These are phyloP conservation scores for Suillus alpinus DNA, from an alignment of 768 basidiomycete species.

Conservation along the genomic window DNA sequence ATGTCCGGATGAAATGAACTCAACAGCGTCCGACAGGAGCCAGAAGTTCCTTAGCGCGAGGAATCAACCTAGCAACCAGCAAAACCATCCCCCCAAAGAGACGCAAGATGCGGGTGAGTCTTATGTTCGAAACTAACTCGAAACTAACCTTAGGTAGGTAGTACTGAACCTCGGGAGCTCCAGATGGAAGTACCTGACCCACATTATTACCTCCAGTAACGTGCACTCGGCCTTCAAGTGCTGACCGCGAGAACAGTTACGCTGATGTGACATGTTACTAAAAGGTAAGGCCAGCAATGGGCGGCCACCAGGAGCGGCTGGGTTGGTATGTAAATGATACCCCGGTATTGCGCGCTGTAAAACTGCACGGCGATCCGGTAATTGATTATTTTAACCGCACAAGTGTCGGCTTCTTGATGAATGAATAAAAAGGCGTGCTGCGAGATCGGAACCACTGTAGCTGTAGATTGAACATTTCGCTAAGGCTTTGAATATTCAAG, in stretches of 20 bases:
- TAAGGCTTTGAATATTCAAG: too few species aligned
- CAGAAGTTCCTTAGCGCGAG: neutral
- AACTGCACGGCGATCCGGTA: neutral
- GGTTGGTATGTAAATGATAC: neutral
- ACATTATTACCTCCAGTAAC: neutral
- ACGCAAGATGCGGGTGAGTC: too few species aligned
- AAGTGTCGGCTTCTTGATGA: neutral
- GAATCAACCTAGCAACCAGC: neutral
- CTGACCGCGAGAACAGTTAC: neutral
- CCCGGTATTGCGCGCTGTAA: neutral
- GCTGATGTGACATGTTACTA: neutral
- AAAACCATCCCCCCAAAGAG: neutral
- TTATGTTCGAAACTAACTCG: neutral
- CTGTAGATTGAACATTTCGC: too few species aligned
- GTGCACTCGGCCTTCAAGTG: neutral
- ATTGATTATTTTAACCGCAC: neutral
- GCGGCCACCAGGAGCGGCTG: neutral
- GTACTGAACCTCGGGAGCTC: neutral
- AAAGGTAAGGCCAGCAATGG: neutral
- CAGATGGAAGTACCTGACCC: neutral
- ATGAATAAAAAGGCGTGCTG: neutral
- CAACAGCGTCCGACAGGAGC: neutral
- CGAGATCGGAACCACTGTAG: neutral
- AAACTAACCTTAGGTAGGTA: neutral
- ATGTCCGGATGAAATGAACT: neutral